Evolutionary conservation across 495 filamentous ascomycete genomes (phyloP).

Genomic region (Wilcoxina mikolae): DNA sequence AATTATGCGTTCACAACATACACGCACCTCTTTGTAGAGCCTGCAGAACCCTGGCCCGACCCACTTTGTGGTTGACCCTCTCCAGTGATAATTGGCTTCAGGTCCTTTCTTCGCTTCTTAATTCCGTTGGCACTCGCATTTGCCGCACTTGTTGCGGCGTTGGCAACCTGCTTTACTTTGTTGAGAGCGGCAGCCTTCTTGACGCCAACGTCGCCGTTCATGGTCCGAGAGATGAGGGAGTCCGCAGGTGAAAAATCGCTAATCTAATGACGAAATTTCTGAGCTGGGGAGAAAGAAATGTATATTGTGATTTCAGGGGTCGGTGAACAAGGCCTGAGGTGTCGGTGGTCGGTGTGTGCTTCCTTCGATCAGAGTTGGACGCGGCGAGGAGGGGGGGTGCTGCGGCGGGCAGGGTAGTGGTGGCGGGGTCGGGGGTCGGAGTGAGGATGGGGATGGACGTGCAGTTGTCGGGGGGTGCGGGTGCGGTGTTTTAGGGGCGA

Average conservation of each 20-base stretch:
- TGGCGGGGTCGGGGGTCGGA: not conserved
- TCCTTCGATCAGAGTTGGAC: not conserved
- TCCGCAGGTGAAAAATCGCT: too few species aligned
- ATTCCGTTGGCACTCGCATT: conserved; percentile 49
- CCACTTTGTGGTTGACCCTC: conserved; percentile 31
- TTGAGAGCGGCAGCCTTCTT: conserved; percentile 55
- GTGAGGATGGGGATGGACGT: not conserved
- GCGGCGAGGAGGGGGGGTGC: conserved; percentile 6
- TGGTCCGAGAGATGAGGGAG: conserved; percentile 28
- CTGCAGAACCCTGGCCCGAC: conserved; percentile 28
- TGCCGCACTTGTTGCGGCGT: conserved; percentile 28
- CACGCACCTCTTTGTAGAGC: conserved; percentile 10
- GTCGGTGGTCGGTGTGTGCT: too few species aligned
- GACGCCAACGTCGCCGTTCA: conserved; percentile 58
- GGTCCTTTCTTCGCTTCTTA: conserved; percentile 77
- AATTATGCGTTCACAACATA: not conserved
- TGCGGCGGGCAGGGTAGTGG: conserved; percentile 14
- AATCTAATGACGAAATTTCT: too few species aligned
- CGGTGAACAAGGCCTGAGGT: not conserved
- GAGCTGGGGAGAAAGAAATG: too few species aligned
- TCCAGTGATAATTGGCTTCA: conserved; percentile 83
- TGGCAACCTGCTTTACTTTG: conserved; percentile 62
- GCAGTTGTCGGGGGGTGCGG: not conserved
- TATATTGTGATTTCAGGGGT: too few species aligned
- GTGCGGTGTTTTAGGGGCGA: not conserved